phyloP scores from a whole-genome alignment of 2,329 filamentous ascomycete species.

The Aureobasidium musti region DNA sequence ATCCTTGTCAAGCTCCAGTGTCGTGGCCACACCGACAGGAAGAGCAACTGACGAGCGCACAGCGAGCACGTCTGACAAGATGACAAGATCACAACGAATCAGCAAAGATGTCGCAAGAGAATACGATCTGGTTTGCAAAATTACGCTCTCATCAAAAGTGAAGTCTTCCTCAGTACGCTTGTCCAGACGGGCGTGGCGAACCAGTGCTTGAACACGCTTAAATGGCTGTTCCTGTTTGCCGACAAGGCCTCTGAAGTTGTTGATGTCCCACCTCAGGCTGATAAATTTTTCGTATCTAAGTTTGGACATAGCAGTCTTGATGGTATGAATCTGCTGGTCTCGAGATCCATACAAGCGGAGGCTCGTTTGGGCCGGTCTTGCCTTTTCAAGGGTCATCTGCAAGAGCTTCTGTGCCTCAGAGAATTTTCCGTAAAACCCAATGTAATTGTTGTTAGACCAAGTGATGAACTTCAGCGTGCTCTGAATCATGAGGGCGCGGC shows the following conservation, averaged over 20 bases:
- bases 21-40: conserved; percentile 29
- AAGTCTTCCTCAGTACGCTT: conserved; percentile 39
- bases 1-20: conserved; percentile 41
- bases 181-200: conserved; percentile 46
- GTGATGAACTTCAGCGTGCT: conserved; percentile 65
- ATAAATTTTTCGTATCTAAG: neutral
- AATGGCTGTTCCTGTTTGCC: conserved; percentile 54
- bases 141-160: conserved; percentile 33
- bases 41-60: conserved; percentile 29
- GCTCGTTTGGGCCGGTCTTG: neutral
- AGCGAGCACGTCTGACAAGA: conserved; percentile 50
- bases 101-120: conserved; percentile 51
- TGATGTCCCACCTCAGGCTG: conserved; percentile 33
- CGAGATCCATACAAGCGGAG: neutral
- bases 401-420: neutral
- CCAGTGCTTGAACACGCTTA: conserved; percentile 51
- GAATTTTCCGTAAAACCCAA: conserved; percentile 20
- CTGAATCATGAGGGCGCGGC: conserved; percentile 62
- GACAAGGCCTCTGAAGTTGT: conserved; percentile 39
- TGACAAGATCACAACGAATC: conserved; percentile 53
- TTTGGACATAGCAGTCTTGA: neutral
- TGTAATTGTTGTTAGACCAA: conserved; percentile 48
- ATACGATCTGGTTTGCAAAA: conserved; percentile 38
- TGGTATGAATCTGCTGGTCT: neutral
- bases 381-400: neutral